Evolutionary conservation across 1,284 basidiomycete genomes (phyloP).

Genomic region (Serendipita sp.): DNA sequence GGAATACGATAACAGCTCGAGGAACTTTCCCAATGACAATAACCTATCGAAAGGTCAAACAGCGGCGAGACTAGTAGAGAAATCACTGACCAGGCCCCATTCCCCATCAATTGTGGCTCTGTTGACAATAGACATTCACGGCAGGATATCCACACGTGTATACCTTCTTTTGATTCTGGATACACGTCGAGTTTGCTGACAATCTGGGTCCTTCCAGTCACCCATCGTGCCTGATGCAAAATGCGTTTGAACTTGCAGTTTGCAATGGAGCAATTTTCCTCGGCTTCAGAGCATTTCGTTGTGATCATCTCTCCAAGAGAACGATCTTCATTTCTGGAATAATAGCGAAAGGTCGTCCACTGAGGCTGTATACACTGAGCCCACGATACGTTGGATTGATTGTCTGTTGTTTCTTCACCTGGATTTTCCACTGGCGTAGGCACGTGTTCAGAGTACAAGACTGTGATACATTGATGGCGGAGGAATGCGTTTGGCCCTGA

Average conservation of each 20-base stretch:
- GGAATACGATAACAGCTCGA: constrained; percentile 53
- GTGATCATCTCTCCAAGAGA: constrained; percentile 31
- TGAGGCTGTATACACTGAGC: constrained; percentile 8
- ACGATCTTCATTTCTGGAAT: constrained; percentile 19
- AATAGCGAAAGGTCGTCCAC: constrained; percentile 38
- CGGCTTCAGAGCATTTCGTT: constrained; percentile 19
- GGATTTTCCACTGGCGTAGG: constrained; percentile 15
- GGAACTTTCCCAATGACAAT: constrained; percentile 49
- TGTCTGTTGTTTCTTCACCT: constrained; percentile 13
- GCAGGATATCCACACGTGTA: constrained; percentile 45
- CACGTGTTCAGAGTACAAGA: constrained; percentile 38
- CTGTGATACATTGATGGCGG: constrained; percentile 41
- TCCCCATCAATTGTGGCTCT: constrained; percentile 28
- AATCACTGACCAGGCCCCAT: constrained; percentile 41
- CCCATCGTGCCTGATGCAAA: constrained; percentile 36
- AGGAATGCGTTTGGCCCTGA: constrained; percentile 38
- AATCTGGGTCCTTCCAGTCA: constrained; percentile 36
- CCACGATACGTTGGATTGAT: constrained; percentile 13
- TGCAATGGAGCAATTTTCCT: background rate
- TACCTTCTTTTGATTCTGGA: constrained; percentile 15
- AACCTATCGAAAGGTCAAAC: constrained; percentile 19
- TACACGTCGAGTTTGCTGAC: constrained; percentile 20
- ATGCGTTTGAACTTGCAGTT: constrained; percentile 28
- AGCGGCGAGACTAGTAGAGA: constrained; percentile 3
- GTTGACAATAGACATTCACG: constrained; percentile 33